phyloP scores from a whole-genome alignment of 2,329 filamentous ascomycete genomes.

The Penicillium sclerotiorum region DNA sequence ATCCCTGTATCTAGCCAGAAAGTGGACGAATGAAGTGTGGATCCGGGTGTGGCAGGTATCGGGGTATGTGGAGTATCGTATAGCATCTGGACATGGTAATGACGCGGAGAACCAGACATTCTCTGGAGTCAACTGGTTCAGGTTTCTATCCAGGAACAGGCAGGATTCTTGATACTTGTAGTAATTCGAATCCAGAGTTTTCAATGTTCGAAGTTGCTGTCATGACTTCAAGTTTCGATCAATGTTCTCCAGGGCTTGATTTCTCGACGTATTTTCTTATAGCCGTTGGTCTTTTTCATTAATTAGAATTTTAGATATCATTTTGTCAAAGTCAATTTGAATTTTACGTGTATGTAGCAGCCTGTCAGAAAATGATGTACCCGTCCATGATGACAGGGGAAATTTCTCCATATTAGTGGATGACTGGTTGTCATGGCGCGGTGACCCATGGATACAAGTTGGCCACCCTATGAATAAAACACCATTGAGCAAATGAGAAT shows the following conservation, averaged over 20 bases:
- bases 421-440: constrained; percentile 13
- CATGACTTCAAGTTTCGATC: no score
- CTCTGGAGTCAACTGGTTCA: no score
- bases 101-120: no score
- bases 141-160: no score
- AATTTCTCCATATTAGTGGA: neutral
- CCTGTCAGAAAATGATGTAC: neutral
- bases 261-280: no score
- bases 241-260: no score
- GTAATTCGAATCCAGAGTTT: no score
- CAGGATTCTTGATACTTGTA: no score
- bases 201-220: no score
- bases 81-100: neutral
- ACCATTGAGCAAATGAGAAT: constrained; percentile 13
- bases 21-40: constrained; percentile 2
- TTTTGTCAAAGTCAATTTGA: neutral
- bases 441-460: constrained; percentile 15
- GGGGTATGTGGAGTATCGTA: constrained; percentile 14
- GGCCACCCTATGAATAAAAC: constrained; percentile 14
- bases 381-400: neutral
- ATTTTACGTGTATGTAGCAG: neutral
- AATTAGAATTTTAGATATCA: neutral
- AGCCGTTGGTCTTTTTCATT: no score
- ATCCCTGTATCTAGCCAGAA: constrained; percentile 10
- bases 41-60: constrained; percentile 6